Evolutionary conservation across 2,329 filamentous ascomycete genomes (phyloP), one percentile per base, ranked within the genome.

Genomic region (Botryosphaeria dothidea): DNA sequence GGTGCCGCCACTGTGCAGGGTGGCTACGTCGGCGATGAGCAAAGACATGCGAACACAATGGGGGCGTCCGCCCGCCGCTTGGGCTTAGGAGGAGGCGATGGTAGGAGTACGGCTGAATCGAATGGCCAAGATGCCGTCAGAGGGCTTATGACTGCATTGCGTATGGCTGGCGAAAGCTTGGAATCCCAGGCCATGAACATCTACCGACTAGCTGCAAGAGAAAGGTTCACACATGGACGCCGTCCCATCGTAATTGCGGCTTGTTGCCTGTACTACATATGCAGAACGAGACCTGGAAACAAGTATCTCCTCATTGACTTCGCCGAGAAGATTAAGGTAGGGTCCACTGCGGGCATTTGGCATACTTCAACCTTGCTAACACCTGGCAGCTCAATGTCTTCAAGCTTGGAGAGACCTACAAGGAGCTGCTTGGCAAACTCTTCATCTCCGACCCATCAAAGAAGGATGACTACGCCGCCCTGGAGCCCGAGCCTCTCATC

Each of bases 221-320:
- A 86, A 70, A 88, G 73, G 85, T 91, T 80, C 65, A 71, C 76
- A 25, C 72, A 75, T 66, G 95, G 95, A 69, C 91, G 95, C 65
- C 90, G 89, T n/a, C 89, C 92, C 49, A 87, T 90, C 67, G 91
- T 90, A 60, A 92, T 97, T 4, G 90, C 91, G 23, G 92, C 92
- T 9, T 90, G 94, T 31, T 94, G 91, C 73, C 83, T 97, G 25
- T 97, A 97, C 70, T 89, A 91, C 54, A 92, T 92, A 7, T 96
- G 92, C 64, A 88, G 95, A 67, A 87, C 90, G 62, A 88, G 92
- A 67, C 86, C 87, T 48, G 88, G 89, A 25, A 96, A 95, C 74
- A 91, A 90, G 46, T 85, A 95, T 69, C 93, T 99, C 90, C 85
- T 99, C 48, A 98, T 99, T 75, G 95, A 99, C 75, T 88, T 99